These are phyloP conservation scores for Chloropicon primus DNA, from an alignment of 139 green algal genomes.

Conservation along the genomic window DNA sequence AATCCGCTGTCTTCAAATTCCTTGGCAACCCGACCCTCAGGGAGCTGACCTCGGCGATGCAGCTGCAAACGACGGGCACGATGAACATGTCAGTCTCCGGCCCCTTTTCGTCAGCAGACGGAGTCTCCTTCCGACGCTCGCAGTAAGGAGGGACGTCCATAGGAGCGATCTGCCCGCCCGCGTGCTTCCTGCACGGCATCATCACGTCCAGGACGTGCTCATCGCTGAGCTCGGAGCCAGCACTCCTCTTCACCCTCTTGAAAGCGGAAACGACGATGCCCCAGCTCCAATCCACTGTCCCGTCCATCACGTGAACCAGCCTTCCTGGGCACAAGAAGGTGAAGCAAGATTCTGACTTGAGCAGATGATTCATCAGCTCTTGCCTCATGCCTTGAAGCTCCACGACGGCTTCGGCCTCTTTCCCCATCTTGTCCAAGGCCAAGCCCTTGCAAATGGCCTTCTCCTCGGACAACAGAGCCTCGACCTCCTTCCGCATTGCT, in stretches of 20 bases:
- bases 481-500: background rate
- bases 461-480: background rate
- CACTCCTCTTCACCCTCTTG: background rate
- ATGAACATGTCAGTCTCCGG: background rate
- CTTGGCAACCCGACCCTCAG: constrained; percentile 62
- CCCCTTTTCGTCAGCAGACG: no score
- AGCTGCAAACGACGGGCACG: constrained; percentile 10
- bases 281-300: constrained; percentile 58
- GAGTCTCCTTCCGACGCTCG: no score
- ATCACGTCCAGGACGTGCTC: background rate
- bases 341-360: constrained; percentile 37
- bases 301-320: constrained; percentile 38
- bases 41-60: constrained; percentile 32
- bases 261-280: constrained; percentile 47
- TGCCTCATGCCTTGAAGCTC: background rate
- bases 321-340: constrained; percentile 64
- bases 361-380: constrained; percentile 1
- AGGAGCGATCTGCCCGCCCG: background rate
- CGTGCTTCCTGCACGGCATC: background rate
- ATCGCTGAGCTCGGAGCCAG: background rate
- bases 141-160: no score
- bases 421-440: constrained; percentile 27
- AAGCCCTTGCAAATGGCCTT: constrained; percentile 34
- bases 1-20: constrained; percentile 49
- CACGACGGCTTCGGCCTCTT: constrained; percentile 10